phyloP scores from a whole-genome alignment of 495 filamentous ascomycete species.

The Annulohypoxylon maeteangense region DNA sequence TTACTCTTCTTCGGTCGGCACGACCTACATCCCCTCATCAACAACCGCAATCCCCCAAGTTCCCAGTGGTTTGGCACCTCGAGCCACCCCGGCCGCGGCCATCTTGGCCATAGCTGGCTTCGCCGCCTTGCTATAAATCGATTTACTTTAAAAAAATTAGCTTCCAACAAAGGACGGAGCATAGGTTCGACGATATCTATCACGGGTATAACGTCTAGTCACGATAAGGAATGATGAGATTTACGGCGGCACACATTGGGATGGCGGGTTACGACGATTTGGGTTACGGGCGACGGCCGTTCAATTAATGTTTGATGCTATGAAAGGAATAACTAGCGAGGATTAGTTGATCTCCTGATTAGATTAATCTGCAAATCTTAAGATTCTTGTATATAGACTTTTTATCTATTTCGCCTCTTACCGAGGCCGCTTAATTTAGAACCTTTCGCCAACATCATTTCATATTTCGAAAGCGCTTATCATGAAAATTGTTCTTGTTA shows the following conservation, averaged over 20 bases:
- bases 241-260: conserved; percentile 9
- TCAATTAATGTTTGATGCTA: conserved; percentile 16
- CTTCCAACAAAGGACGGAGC: not conserved
- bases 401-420: conserved; percentile 13
- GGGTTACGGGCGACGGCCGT: conserved; percentile 14
- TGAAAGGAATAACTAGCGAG: conserved; percentile 4
- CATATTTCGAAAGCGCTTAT: not conserved
- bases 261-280: conserved; percentile 7
- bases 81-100: conserved; percentile 47
- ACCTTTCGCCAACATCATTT: not conserved
- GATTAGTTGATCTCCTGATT: conserved; percentile 20
- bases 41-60: conserved; percentile 25
- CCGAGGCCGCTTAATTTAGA: conserved; percentile 29
- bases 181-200: not conserved
- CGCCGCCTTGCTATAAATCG: conserved; percentile 49
- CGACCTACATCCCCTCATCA: conserved; percentile 30
- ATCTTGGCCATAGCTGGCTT: conserved; percentile 53
- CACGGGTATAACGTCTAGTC: conserved; percentile 19
- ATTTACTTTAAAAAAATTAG: conserved; percentile 29
- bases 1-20: conserved; percentile 23
- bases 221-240: conserved; percentile 6
- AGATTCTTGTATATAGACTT: conserved; percentile 37
- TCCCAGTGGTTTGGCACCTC: conserved; percentile 43
- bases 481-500: not conserved
- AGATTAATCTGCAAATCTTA: conserved; percentile 15